Conservation (phyloP, 495 filamentous ascomycete species). For the Penicillium macrosclerotiorum region DNA sequence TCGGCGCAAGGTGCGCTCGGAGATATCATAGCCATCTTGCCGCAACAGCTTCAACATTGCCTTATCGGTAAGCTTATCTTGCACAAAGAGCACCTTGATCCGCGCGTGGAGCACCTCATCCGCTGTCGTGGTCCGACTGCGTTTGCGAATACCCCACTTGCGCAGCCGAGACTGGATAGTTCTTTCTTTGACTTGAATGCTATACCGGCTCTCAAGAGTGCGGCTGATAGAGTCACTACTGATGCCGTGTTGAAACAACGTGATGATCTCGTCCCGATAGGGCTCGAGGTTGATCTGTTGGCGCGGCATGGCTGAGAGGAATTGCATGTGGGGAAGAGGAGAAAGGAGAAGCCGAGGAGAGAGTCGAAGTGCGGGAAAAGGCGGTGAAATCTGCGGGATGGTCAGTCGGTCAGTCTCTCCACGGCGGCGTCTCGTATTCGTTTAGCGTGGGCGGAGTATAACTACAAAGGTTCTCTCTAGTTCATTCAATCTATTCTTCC, state of each 20-base stretch:
- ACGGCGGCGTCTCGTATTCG: too few relatives aligned
- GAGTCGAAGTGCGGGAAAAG: neutral
- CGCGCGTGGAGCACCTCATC: constrained; percentile 27
- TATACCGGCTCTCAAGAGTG: constrained; percentile 23
- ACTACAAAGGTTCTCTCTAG: too few relatives aligned
- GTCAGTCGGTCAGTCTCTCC: neutral
- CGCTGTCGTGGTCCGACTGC: constrained; percentile 26
- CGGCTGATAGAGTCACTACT: constrained; percentile 30
- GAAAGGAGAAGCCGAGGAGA: neutral
- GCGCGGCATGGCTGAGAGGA: constrained; percentile 20
- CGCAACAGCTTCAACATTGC: constrained; percentile 27
- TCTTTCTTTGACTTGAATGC: constrained; percentile 29
- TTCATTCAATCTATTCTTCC: too few relatives aligned
- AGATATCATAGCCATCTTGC: constrained; percentile 29
- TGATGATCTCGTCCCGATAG: constrained; percentile 27
- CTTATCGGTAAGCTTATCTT: constrained; percentile 28
- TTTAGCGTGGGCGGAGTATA: too few relatives aligned
- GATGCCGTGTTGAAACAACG: constrained; percentile 24
- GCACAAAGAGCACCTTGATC: constrained; percentile 24
- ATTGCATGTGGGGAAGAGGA: constrained; percentile 4
- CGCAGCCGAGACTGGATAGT: constrained; percentile 29
- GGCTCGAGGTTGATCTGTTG: constrained; percentile 32
- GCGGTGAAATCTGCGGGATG: constrained; percentile 23
- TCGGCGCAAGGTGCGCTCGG: constrained; percentile 25
- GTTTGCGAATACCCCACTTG: constrained; percentile 32